Evolutionary conservation across 495 filamentous ascomycete genomes (phyloP), one percentile per base, ranked within the genome.

Genomic region (Lophium mytilinum): DNA sequence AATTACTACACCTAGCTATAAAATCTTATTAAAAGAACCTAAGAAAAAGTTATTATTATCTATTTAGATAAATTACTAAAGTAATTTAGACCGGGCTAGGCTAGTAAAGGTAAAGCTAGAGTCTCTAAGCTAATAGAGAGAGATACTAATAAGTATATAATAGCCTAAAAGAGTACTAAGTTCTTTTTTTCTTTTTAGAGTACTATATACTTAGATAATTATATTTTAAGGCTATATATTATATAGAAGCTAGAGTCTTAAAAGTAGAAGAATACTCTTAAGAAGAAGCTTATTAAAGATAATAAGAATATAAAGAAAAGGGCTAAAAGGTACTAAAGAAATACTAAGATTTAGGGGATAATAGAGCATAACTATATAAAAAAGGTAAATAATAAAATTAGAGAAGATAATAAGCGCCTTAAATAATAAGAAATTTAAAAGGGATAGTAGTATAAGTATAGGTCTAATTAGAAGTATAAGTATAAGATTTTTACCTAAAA

Each of bases 21-120:
- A 19, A 9, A 47, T 21, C 15, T 47, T 9, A 47, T 47, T 9
- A 47, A 47, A 47, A 11, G 18, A 18, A 47, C 43, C 18, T 6
- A 47, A n/a, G 43, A n/a, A n/a, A 21, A 47, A n/a, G 43, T 47
- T 18, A 47, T 47, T 18, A 18, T 47, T 47, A 47, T 47, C n/a
- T 47, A 9, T 21, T 47, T 18, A 47, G 43, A 47, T 21, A 18
- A n/a, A 47, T 47, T 9, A 47, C 43, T 3, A 18, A 47, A 47
- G 43, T 18, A 47, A 47, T 47, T 47, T 18, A 9, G 43, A 5
- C 43, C 43, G 4, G 18, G 43, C 43, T n/a, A 19, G 3, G 4
- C 18, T 19, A n/a, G 43, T 6, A n/a, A n/a, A 47, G 43, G 18
- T 6, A 47, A 47, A 19, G 43, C 43, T 47, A 47, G 18, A 47